Percentiles rank a stretch among this genome's conserved stretches.
These are phyloP conservation scores for Entophlyctis luteolus DNA, from an alignment of 192 early-diverging fungal genomes.

Conservation along the genomic window DNA sequence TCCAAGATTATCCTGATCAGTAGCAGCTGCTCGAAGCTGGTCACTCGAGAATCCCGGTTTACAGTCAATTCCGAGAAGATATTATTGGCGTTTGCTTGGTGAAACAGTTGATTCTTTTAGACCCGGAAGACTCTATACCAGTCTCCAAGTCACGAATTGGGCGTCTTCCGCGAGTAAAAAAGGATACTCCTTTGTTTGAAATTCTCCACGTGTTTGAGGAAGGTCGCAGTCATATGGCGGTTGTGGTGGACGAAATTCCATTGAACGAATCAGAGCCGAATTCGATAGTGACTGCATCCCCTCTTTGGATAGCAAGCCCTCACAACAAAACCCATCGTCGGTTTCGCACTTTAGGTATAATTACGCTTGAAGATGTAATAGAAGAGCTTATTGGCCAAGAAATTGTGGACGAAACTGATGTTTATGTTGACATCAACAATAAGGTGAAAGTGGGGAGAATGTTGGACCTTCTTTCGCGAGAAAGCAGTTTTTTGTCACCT, in stretches of 20 bases:
- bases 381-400: constrained; percentile 54
- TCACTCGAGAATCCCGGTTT: constrained; percentile 51
- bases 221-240: constrained; percentile 52
- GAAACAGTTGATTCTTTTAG: constrained; percentile 41
- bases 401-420: constrained; percentile 58
- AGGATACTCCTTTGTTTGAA: constrained; percentile 46
- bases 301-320: constrained; percentile 17
- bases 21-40: constrained; percentile 39
- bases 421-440: constrained; percentile 46
- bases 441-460: constrained; percentile 39
- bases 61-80: constrained; percentile 29
- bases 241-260: constrained; percentile 38
- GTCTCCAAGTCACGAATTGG: constrained; percentile 35
- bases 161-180: constrained; percentile 37
- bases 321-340: background rate
- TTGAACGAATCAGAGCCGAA: constrained; percentile 1
- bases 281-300: constrained; percentile 12
- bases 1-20: background rate
- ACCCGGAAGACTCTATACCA: constrained; percentile 42
- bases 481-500: background rate
- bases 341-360: constrained; percentile 38
- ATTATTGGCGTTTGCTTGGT: constrained; percentile 43
- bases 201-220: constrained; percentile 54
- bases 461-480: constrained; percentile 9
- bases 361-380: constrained; percentile 55